A percentile compares a stretch with the other conserved stretches of the same genome.
Evolutionary conservation across 805 yeast genomes (phyloP).

Genomic region (Yarrowia yakushimensis): DNA sequence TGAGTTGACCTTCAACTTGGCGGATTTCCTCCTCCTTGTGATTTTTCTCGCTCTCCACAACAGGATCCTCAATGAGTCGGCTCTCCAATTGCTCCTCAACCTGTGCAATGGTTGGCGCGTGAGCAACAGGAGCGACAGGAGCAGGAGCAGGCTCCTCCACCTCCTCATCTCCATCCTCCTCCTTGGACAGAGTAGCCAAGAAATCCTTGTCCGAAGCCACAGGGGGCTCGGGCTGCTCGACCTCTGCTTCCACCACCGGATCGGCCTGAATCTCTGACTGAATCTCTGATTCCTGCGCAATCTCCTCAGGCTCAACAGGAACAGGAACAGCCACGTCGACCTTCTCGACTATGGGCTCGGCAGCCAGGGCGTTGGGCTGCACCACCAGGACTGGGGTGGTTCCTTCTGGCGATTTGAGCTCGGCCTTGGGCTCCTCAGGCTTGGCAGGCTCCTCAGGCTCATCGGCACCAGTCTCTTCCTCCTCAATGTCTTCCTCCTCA

Average conservation of each 20-base stretch:
- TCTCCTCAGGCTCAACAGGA: slow-evolving; percentile 24
- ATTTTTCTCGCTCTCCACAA: neutral
- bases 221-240: neutral
- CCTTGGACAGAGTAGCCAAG: slow-evolving; percentile 16
- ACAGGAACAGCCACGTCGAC: slow-evolving; percentile 1
- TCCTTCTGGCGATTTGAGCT: slow-evolving; percentile 5
- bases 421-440: neutral
- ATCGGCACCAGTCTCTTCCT: neutral
- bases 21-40: neutral
- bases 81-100: neutral
- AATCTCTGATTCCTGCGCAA: neutral
- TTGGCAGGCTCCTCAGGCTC: neutral
- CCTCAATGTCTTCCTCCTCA: neutral
- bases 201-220: slow-evolving; percentile 20
- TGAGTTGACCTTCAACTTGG: neutral
- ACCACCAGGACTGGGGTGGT: neutral
- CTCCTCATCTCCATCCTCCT: slow-evolving; percentile 1
- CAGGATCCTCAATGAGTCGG: slow-evolving; percentile 7
- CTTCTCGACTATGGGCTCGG: slow-evolving; percentile 1
- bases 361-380: slow-evolving; percentile 13
- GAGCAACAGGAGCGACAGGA: neutral
- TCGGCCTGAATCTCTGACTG: neutral
- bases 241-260: neutral
- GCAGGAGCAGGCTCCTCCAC: neutral
- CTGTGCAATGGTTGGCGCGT: neutral